Evolutionary conservation across 1,284 basidiomycete genomes (phyloP).

Genomic region (Cerrena zonata): DNA sequence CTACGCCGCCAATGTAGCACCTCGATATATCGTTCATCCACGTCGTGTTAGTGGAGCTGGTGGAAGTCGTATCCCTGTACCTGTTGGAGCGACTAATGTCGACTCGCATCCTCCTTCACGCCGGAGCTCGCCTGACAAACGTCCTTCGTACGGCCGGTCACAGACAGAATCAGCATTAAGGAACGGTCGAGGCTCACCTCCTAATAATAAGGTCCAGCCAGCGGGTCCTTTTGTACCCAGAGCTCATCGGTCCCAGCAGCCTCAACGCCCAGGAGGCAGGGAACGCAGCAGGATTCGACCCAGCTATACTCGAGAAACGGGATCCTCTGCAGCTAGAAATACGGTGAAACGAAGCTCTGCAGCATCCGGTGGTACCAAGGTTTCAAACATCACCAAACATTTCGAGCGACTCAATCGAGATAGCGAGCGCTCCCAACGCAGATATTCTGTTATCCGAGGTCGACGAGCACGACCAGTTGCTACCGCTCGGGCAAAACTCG

Average conservation of each 20-base stretch:
- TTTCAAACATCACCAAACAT: conserved; percentile 70
- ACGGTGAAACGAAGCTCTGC: conserved; percentile 47
- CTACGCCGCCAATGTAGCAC: conserved; percentile 83
- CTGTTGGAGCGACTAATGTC: conserved; percentile 35
- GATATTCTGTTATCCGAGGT: conserved; percentile 78
- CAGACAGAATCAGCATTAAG: conserved; percentile 33
- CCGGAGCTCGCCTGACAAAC: conserved; percentile 68
- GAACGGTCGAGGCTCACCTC: conserved; percentile 39
- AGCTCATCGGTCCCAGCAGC: conserved; percentile 33
- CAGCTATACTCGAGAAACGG: conserved; percentile 30
- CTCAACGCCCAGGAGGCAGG: conserved; percentile 31
- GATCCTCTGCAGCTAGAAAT: conserved; percentile 38
- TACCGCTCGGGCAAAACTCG: conserved; percentile 82
- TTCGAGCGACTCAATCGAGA: conserved; percentile 71
- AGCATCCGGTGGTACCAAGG: conserved; percentile 53
- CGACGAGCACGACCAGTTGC: conserved; percentile 90
- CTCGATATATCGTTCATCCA: conserved; percentile 54
- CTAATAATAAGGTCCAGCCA: conserved; percentile 15
- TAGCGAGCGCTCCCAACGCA: conserved; percentile 58
- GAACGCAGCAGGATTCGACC: conserved; percentile 43
- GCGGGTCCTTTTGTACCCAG: conserved; percentile 23
- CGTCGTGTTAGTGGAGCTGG: conserved; percentile 37
- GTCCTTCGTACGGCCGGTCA: conserved; percentile 28
- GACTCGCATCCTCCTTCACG: conserved; percentile 62
- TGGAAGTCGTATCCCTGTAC: conserved; percentile 48